Evolutionary conservation across 2,329 filamentous ascomycete genomes (phyloP).

Genomic region (Metarhizium album): DNA sequence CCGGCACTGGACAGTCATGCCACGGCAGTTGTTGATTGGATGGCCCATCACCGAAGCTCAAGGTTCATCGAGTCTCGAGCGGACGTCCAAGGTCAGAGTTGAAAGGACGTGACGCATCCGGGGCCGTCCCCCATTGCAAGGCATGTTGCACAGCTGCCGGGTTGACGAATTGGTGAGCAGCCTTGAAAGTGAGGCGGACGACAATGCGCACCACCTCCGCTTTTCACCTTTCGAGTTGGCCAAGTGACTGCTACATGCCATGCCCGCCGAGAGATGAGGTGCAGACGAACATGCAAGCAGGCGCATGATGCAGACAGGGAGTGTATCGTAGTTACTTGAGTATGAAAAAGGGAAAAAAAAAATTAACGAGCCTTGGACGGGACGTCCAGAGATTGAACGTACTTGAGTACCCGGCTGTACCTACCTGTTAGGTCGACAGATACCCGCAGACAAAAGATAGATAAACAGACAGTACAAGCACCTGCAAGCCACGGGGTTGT

Average conservation of each 20-base stretch:
- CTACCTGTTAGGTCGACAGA: no score
- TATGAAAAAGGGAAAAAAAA: no score
- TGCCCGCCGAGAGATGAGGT: background rate
- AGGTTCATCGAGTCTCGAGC: background rate
- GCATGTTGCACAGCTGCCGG: background rate
- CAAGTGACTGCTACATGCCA: background rate
- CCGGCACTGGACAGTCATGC: no score
- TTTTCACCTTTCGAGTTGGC: background rate
- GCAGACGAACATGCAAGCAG: background rate
- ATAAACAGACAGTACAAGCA: no score
- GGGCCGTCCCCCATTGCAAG: background rate
- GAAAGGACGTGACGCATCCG: background rate
- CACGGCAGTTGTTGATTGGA: background rate
- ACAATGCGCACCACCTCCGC: conserved; percentile 1
- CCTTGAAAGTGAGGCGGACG: conserved; percentile 3
- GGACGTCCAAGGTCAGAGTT: background rate
- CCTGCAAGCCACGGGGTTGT: no score
- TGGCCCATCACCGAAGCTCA: background rate
- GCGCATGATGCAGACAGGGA: background rate
- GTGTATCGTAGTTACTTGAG: no score
- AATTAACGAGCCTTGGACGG: no score
- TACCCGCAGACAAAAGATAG: no score
- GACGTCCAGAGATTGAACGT: no score
- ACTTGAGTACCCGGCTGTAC: no score
- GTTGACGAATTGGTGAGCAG: background rate